Base-by-base conservation (phyloP, 164 flowering plant genomes). In the Santalum album region DNA sequence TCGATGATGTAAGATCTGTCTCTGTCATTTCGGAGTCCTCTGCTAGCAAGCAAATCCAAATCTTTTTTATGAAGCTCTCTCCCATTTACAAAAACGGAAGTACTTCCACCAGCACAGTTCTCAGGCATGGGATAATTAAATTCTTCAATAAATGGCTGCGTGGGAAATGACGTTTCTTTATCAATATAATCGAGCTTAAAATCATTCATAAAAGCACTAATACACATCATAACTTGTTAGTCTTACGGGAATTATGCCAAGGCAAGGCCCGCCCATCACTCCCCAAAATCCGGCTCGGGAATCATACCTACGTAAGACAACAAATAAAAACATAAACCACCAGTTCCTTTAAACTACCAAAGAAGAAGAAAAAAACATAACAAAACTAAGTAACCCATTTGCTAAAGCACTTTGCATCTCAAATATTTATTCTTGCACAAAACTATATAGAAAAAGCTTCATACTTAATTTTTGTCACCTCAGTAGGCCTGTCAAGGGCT, bases 231-330 rank as follows among this genome's bases (percentile, higher is more conserved):
- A 44, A 36, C 6, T 29, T 59, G 46, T 49, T 49, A 16, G 46
- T 55, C 88, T 84, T 60, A 92, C 99, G 36, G 87, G 90, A 68
- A 92, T 70, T 53, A 88, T 80, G 64, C 96, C 96, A 23, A 82
- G 79, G 69, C 99, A 89, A 54, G 78, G 95, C 14, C 86, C 82
- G 25, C 85, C 90, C 68, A 83, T 75, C 57, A 78, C 78, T 60
- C 99, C 99, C 99, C 99, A 92, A 57, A 92, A 92, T 63, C 99
- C 99, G 68, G 91, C 98, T 68, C 71, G 72, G 57, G 25, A 67
- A 56, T 92, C 98, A 64, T 92, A 92, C 98, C 98, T 92, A 77
- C 46, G 50, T 25, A 36, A 43, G 23, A 23, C 18, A 65, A 34
- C n/a, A 56, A 17, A 25, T 26, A 32, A 21, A 32, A 54, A 53